A percentile compares a stretch with the other conserved stretches of the same genome.
These are phyloP conservation scores for Cryphonectria naterciae DNA, from an alignment of 2,329 filamentous ascomycete species.

Conservation along the genomic window DNA sequence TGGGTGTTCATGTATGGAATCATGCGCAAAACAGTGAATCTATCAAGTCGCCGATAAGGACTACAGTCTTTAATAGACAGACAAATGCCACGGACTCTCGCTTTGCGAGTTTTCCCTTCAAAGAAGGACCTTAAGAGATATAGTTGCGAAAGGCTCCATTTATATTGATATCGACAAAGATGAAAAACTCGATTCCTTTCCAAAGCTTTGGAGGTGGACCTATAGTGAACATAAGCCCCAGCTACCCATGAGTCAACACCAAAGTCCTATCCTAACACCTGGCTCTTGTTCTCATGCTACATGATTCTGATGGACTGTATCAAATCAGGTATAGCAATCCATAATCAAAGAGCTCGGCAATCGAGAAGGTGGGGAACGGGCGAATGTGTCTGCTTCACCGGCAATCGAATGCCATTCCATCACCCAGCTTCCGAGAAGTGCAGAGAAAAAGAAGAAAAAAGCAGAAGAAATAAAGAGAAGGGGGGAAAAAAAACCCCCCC, in stretches of 20 bases:
- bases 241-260: background rate
- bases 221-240: background rate
- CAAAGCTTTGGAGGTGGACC: background rate
- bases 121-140: background rate
- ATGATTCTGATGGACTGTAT: too few species aligned
- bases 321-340: too few species aligned
- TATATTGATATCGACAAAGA: background rate
- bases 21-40: too few species aligned
- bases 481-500: too few species aligned
- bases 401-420: background rate
- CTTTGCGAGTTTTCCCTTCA: background rate
- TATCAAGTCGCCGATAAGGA: background rate
- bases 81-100: background rate
- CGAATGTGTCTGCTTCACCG: background rate
- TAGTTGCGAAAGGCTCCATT: background rate
- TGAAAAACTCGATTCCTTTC: rapidly evolving
- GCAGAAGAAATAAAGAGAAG: too few species aligned
- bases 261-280: background rate
- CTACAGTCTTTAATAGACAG: background rate
- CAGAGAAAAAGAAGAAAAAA: background rate
- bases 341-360: background rate
- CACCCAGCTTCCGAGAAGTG: background rate
- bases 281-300: background rate
- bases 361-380: too few species aligned
- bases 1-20: too few species aligned